phyloP scores from a whole-genome alignment of 1,284 basidiomycete genomes.

The Baeospora myosura region DNA sequence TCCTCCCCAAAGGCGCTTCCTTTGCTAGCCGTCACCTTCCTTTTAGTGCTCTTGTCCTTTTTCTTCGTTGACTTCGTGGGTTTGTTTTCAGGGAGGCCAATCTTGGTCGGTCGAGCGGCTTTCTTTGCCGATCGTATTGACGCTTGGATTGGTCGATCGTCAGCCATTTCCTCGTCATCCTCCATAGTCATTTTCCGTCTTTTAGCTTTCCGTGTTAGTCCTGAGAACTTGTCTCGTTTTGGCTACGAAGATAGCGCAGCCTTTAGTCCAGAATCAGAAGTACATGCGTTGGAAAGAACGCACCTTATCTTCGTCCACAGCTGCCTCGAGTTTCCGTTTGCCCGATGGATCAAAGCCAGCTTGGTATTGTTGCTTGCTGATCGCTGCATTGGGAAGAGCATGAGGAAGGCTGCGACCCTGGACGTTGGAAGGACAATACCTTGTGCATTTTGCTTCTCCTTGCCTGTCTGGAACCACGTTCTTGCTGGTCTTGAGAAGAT shows the following conservation, averaged over 20 bases:
- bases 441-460: conserved; percentile 78
- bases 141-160: conserved; percentile 51
- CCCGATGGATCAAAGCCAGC: conserved; percentile 33
- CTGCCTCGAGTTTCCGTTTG: conserved; percentile 21
- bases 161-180: conserved; percentile 61
- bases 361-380: conserved; percentile 72
- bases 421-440: conserved; percentile 36
- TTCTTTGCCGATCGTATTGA: conserved; percentile 86
- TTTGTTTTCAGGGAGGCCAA: conserved; percentile 24
- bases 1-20: conserved; percentile 35
- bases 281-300: conserved; percentile 5
- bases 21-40: conserved; percentile 17
- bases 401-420: not conserved
- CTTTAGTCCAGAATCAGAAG: conserved; percentile 3
- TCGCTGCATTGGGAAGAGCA: conserved; percentile 33
- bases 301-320: conserved; percentile 33
- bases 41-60: conserved; percentile 17
- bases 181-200: conserved; percentile 81
- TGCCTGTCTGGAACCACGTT: conserved; percentile 94
- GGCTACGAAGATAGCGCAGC: conserved; percentile 35
- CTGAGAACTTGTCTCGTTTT: conserved; percentile 79
- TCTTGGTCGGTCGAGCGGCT: conserved; percentile 48
- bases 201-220: conserved; percentile 78
- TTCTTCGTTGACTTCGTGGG: conserved; percentile 13
- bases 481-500: conserved; percentile 90